Conservation (phyloP, 768 basidiomycete genomes). For the Lactifluus echinatus region DNA sequence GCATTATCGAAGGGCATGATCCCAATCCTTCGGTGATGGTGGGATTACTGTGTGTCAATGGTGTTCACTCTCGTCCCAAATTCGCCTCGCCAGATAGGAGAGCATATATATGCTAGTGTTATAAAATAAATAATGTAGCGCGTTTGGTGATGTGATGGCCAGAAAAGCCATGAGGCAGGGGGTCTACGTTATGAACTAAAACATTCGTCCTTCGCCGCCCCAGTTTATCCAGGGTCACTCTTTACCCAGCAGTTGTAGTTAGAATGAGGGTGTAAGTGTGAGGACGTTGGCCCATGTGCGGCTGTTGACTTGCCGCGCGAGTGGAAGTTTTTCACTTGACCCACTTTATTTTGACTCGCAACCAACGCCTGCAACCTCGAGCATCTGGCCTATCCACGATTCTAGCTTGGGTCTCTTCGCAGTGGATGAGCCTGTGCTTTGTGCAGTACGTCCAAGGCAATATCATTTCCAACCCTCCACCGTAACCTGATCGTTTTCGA, state of each 20-base stretch:
- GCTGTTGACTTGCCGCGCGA: slow-evolving; percentile 4
- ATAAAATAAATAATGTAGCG: no score
- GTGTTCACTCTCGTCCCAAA: no score
- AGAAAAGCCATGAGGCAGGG: slow-evolving; percentile 2
- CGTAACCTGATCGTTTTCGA: slow-evolving; percentile 3
- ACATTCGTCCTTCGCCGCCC: neutral
- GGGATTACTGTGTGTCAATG: no score
- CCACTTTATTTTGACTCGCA: neutral
- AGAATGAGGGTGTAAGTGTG: neutral
- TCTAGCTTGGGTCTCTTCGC: neutral
- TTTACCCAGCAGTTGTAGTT: neutral
- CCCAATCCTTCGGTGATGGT: no score
- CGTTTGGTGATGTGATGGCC: no score
- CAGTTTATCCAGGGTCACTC: neutral
- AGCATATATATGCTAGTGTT: no score
- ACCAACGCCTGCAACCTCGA: slow-evolving; percentile 1
- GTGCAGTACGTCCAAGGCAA: slow-evolving; percentile 4
- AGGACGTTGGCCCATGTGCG: neutral
- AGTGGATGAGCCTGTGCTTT: slow-evolving; percentile 5
- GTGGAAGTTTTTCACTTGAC: neutral
- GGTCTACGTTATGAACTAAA: neutral
- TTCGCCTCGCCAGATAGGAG: no score
- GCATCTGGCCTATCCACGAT: slow-evolving; percentile 3
- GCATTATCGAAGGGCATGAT: no score
- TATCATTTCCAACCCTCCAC: neutral